Evolutionary conservation across 2,329 filamentous ascomycete genomes (phyloP).

Genomic region (Paecilomyces variotii): DNA sequence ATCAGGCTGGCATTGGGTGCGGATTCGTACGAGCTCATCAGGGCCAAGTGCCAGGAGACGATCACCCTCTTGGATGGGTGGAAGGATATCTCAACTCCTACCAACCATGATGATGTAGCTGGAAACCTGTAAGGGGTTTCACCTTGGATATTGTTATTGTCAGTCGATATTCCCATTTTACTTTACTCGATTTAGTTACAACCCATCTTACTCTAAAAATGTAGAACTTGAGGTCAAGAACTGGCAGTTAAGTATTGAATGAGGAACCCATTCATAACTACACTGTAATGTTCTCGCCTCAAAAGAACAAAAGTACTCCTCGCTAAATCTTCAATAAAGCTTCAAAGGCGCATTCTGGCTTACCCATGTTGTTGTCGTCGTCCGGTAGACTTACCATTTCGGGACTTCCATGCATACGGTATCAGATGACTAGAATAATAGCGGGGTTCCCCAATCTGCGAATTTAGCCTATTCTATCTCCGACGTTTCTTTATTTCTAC

Average conservation of each 20-base stretch:
- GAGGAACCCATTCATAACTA: too few relatives aligned
- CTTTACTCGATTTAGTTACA: too few relatives aligned
- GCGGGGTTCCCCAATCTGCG: not conserved
- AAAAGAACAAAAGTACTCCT: not conserved
- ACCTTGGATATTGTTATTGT: not conserved
- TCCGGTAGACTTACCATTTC: not conserved
- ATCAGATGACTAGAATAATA: not conserved
- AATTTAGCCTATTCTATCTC: not conserved
- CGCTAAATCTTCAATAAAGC: not conserved
- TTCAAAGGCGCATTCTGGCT: not conserved
- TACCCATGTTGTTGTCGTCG: not conserved
- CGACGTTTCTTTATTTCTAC: not conserved
- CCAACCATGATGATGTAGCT: conserved; percentile 11
- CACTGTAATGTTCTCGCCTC: not conserved
- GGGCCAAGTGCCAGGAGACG: conserved; percentile 37
- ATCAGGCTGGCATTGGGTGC: conserved; percentile 48
- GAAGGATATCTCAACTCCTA: conserved; percentile 37
- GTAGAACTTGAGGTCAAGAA: too few relatives aligned
- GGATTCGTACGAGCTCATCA: conserved; percentile 40
- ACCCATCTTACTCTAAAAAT: too few relatives aligned
- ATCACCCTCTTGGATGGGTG: conserved; percentile 43
- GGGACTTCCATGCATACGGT: not conserved
- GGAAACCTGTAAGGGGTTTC: not conserved
- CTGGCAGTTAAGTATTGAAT: too few relatives aligned
- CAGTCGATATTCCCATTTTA: not conserved